These are phyloP conservation scores for Crithidia sp. DNA, from an alignment of 208 protist species.

Conservation along the genomic window DNA sequence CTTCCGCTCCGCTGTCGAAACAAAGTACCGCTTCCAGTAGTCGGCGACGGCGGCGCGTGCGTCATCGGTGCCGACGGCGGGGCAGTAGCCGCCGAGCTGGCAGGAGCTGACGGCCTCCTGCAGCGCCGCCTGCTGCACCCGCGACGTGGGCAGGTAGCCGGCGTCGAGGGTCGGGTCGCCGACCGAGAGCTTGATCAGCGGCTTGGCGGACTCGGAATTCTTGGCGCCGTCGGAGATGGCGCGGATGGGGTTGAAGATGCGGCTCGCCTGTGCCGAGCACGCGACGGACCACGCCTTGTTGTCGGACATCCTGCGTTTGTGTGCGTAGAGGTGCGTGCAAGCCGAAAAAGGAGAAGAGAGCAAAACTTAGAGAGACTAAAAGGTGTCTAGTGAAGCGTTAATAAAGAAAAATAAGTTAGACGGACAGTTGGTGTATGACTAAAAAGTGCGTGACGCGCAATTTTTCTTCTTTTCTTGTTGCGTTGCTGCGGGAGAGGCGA, in stretches of 20 bases:
- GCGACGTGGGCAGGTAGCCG: slow-evolving; percentile 69
- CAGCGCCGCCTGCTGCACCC: slow-evolving; percentile 49
- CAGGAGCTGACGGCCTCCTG: slow-evolving; percentile 46
- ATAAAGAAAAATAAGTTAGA: slow-evolving; percentile 15
- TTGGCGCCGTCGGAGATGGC: slow-evolving; percentile 84
- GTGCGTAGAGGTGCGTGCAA: too few species aligned
- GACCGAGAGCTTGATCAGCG: slow-evolving; percentile 57
- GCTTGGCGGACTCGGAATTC: slow-evolving; percentile 40
- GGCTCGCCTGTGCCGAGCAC: slow-evolving; percentile 41
- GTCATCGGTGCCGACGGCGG: slow-evolving; percentile 47
- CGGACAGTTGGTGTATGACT: too few species aligned
- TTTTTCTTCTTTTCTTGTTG: too few species aligned
- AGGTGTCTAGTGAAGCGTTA: not conserved
- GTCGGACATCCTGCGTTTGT: not conserved
- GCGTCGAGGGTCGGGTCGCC: slow-evolving; percentile 66
- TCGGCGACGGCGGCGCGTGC: slow-evolving; percentile 59
- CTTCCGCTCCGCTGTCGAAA: slow-evolving; percentile 21
- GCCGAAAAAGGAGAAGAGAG: slow-evolving; percentile 5
- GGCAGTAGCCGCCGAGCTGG: slow-evolving; percentile 70
- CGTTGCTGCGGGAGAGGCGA: too few species aligned
- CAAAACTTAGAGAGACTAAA: not conserved
- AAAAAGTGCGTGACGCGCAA: too few species aligned
- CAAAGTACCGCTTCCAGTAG: slow-evolving; percentile 47
- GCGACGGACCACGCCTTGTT: slow-evolving; percentile 23
- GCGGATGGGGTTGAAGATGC: slow-evolving; percentile 80